Evolutionary conservation across 148 eudicot species (phyloP).

Genomic region (Suaeda aralocaspica): DNA sequence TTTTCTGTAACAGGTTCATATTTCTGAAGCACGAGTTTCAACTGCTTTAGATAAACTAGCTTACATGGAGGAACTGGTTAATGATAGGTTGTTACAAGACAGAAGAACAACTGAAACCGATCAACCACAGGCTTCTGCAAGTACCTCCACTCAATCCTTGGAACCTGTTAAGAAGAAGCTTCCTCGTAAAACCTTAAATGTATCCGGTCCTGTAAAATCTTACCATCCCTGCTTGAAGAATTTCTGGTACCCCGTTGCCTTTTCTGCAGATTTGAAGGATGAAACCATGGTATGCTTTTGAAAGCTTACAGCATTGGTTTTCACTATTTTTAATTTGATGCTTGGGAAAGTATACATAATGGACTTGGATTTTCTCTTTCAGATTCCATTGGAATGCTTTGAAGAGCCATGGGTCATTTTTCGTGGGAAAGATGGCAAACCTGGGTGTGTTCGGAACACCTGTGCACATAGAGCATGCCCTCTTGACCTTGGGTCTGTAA

Average conservation of each 20-base stretch:
- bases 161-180: constrained; percentile 37
- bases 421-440: constrained; percentile 85
- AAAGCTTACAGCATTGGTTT: background rate
- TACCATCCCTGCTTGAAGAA: constrained; percentile 69
- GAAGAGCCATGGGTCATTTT: constrained; percentile 94
- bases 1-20: constrained; percentile 60
- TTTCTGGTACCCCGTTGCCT: constrained; percentile 95
- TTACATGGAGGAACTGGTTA: constrained; percentile 80
- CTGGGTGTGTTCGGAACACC: constrained; percentile 87
- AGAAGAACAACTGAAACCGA: constrained; percentile 38
- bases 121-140: constrained; percentile 38
- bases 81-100: constrained; percentile 81
- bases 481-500: constrained; percentile 85
- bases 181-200: constrained; percentile 52
- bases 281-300: constrained; percentile 70
- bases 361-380: constrained; percentile 19
- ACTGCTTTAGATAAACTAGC: constrained; percentile 91
- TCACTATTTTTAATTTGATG: background rate
- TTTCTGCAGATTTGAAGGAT: constrained; percentile 72
- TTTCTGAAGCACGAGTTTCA: constrained; percentile 85
- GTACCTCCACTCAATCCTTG: constrained; percentile 43
- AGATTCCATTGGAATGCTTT: constrained; percentile 91
- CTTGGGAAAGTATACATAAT: background rate
- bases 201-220: constrained; percentile 84
- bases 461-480: constrained; percentile 99